phyloP scores from a whole-genome alignment of 2,329 filamentous ascomycete species.

The Botrytis pseudocinerea region DNA sequence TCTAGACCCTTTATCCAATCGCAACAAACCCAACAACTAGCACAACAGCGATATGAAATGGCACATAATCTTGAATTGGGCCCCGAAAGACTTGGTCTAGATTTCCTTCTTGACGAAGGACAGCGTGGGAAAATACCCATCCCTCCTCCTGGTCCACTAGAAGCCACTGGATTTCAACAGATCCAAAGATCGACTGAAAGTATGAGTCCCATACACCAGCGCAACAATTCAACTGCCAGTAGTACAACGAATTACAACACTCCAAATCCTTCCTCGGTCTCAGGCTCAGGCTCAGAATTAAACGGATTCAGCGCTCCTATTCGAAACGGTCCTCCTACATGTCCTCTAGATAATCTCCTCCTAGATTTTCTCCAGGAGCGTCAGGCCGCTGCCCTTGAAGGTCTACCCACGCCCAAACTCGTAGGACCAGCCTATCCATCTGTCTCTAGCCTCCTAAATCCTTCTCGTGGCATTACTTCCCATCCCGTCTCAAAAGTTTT shows the following conservation, averaged over 20 bases:
- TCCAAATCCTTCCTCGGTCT: conserved; percentile 25
- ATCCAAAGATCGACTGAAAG: conserved; percentile 25
- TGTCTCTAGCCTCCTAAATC: conserved; percentile 76
- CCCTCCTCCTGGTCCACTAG: conserved; percentile 41
- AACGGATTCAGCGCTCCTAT: conserved; percentile 42
- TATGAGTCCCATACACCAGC: conserved; percentile 31
- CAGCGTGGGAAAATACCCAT: conserved; percentile 56
- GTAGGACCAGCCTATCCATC: conserved; percentile 78
- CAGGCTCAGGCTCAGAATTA: conserved; percentile 36
- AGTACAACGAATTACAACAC: conserved; percentile 34
- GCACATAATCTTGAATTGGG: conserved; percentile 60
- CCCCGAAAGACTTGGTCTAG: conserved; percentile 68
- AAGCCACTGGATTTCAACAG: conserved; percentile 37
- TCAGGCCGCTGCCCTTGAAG: conserved; percentile 64
- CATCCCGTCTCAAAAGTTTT: conserved; percentile 84
- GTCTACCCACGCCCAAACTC: conserved; percentile 63
- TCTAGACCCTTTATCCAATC: conserved; percentile 31
- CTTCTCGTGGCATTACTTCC: conserved; percentile 58
- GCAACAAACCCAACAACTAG: conserved; percentile 41
- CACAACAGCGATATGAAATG: conserved; percentile 52
- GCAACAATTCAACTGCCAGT: conserved; percentile 33
- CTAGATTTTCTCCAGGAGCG: conserved; percentile 75
- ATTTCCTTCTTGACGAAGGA: conserved; percentile 67
- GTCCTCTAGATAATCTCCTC: conserved; percentile 75
- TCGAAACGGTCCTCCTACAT: conserved; percentile 67